Percentiles rank a stretch among this genome's conserved stretches.
Evolutionary conservation across 2,329 filamentous ascomycete genomes (phyloP).

Genomic region (Pseudogymnoascus sp.): DNA sequence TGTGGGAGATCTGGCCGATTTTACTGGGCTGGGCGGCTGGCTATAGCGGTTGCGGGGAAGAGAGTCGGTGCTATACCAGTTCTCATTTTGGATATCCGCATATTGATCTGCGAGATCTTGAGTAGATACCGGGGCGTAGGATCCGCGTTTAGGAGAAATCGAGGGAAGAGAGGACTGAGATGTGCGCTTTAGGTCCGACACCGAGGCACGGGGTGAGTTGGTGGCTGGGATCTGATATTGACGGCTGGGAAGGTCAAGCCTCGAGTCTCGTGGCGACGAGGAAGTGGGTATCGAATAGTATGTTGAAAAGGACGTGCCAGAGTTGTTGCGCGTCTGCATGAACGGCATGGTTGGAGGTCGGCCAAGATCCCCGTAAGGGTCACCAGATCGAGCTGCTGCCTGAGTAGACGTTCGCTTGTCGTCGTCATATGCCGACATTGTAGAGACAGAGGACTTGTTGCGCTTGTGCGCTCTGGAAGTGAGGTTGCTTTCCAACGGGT

Average conservation of each 20-base stretch:
- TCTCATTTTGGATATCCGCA: background rate
- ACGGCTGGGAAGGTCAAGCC: constrained; percentile 45
- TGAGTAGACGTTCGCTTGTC: background rate
- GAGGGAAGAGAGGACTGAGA: constrained; percentile 30
- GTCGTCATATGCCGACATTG: constrained; percentile 19
- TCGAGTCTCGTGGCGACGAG: constrained; percentile 43
- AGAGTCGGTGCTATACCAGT: constrained; percentile 6
- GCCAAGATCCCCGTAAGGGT: constrained; percentile 38
- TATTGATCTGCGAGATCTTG: background rate
- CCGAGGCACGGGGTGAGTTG: constrained; percentile 39
- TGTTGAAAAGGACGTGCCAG: constrained; percentile 48
- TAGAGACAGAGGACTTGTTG: constrained; percentile 46
- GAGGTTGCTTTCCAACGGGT: constrained; percentile 79
- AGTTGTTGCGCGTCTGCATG: constrained; percentile 63
- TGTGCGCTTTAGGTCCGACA: constrained; percentile 40
- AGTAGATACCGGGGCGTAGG: background rate
- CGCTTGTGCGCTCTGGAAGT: constrained; percentile 69
- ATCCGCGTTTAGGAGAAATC: background rate
- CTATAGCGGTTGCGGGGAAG: background rate
- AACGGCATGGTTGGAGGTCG: constrained; percentile 62
- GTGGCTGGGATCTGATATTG: constrained; percentile 45
- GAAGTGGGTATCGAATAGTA: constrained; percentile 43
- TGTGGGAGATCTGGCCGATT: background rate
- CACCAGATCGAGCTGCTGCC: constrained; percentile 29
- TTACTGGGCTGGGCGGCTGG: background rate